Evolutionary conservation across 768 basidiomycete species (phyloP), one percentile per base, ranked within the genome.

Genomic region (Udeniomyces megalosporus): DNA sequence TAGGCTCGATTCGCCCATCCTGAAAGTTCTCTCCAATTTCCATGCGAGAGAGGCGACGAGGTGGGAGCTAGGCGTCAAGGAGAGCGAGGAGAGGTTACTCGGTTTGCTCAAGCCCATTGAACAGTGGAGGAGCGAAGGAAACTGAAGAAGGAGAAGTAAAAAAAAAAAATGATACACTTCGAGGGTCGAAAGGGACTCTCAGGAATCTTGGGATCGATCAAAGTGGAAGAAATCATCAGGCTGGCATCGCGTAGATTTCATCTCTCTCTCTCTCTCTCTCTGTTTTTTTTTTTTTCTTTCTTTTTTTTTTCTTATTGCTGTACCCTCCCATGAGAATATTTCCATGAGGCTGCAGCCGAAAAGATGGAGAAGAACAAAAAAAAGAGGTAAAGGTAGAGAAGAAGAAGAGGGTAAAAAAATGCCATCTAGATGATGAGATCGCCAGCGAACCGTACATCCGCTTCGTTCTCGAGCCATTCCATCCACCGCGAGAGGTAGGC

Each of bases 401-500:
- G 17, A 49, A 50, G 20, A 10, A 38, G 24, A 15, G 15, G 5
- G 20, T 32, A 32, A 54, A 29, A 10, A 7, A 31, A 29, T 28
- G 51, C 22, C 31, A 24, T 7, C 32, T 22, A 60, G 22, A 35
- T 34, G 17, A 17, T 8, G n/a, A 24, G 24, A 35, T 71, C 70
- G 3, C 84, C 89, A 0, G 85, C 86, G 73, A 84, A 95, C 67
- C 86, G 80, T 20, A 97, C 84, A 70, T 96, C 92, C 24, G 89
- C 91, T 68, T 93, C 82, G 8, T 77, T 77, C 67, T 97, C 93
- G 14, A 97, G 74, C 88, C 90, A 97, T 3, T 77, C 75, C 67
- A 95, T 80, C 95, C 95, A 99, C 64, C 80, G 80, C 72, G 86
- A 88, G 42, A 99, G 74, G 73, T 86, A 97, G 45, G 77, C 70